Conservation (phyloP, 345 rosid species). For the Gossypium longicalyx region DNA sequence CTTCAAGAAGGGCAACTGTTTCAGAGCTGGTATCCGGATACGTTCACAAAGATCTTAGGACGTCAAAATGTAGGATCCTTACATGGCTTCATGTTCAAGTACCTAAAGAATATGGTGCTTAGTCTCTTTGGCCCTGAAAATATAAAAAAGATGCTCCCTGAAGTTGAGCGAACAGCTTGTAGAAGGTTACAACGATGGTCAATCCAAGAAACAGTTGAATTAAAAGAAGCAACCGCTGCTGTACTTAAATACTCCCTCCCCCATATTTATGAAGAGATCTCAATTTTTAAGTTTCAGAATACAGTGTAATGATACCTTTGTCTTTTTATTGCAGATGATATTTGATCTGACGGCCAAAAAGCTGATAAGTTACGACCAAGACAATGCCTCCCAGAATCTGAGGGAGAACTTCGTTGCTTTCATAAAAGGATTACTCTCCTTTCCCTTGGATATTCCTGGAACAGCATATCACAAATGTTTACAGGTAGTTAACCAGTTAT, state of each 20-base stretch:
- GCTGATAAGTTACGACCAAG: constrained; percentile 83
- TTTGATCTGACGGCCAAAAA: constrained; percentile 92
- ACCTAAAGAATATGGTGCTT: constrained; percentile 84
- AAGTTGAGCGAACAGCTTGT: constrained; percentile 53
- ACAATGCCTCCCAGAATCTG: constrained; percentile 62
- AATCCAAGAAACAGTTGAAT: constrained; percentile 43
- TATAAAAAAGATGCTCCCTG: constrained; percentile 74
- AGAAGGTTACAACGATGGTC: constrained; percentile 59
- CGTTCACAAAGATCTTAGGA: constrained; percentile 88
- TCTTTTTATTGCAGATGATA: constrained; percentile 47
- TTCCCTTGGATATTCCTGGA: constrained; percentile 88
- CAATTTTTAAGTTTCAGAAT: background rate
- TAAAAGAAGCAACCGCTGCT: constrained; percentile 75
- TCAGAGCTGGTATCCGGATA: constrained; percentile 96
- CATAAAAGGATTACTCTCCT: constrained; percentile 84
- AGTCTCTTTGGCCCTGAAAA: constrained; percentile 75
- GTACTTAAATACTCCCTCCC: constrained; percentile 30
- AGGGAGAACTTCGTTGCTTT: constrained; percentile 82
- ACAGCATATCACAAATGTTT: constrained; percentile 94
- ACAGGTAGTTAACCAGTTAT: constrained; percentile 37
- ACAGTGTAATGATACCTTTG: constrained; percentile 7
- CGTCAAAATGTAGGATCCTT: constrained; percentile 78
- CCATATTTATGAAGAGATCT: background rate
- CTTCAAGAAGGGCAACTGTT: constrained; percentile 83
- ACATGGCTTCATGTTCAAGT: constrained; percentile 90